Percentiles rank a stretch among this genome's conserved stretches.
These are phyloP conservation scores for Pichia sp. DNA, from an alignment of 1,139 yeast genomes.

Conservation along the genomic window DNA sequence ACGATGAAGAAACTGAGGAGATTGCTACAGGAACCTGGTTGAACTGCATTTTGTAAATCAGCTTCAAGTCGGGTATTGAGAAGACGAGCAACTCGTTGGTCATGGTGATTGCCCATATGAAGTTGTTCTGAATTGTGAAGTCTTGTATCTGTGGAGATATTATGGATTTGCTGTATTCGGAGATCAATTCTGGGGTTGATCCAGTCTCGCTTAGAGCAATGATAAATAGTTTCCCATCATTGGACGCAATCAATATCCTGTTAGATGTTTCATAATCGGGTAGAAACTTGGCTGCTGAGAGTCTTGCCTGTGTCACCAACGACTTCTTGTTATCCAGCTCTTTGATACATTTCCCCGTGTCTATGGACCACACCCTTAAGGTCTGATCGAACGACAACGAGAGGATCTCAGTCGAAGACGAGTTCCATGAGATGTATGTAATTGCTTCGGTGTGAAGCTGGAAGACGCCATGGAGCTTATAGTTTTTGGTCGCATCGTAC, in stretches of 20 bases:
- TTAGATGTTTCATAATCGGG: slow-evolving; percentile 10
- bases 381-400: slow-evolving; percentile 67
- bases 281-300: slow-evolving; percentile 11
- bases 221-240: slow-evolving; percentile 18
- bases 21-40: slow-evolving; percentile 12
- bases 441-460: slow-evolving; percentile 57
- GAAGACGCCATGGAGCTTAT: slow-evolving; percentile 40
- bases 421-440: slow-evolving; percentile 69
- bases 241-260: slow-evolving; percentile 17
- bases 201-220: neutral
- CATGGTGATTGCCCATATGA: slow-evolving; percentile 17
- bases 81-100: slow-evolving; percentile 16
- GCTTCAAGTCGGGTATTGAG: slow-evolving; percentile 11
- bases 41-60: slow-evolving; percentile 13
- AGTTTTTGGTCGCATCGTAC: slow-evolving; percentile 59
- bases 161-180: slow-evolving; percentile 5
- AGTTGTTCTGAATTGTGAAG: slow-evolving; percentile 15
- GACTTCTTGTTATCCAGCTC: slow-evolving; percentile 10
- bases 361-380: slow-evolving; percentile 63
- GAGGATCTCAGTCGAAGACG: slow-evolving; percentile 60
- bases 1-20: slow-evolving; percentile 6
- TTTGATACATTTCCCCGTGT: slow-evolving; percentile 14
- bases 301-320: slow-evolving; percentile 9
- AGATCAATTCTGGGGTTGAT: neutral
- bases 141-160: slow-evolving; percentile 19